Conservation (phyloP, 73 alveolate species). For the Symbiodinium pilosum region DNA sequence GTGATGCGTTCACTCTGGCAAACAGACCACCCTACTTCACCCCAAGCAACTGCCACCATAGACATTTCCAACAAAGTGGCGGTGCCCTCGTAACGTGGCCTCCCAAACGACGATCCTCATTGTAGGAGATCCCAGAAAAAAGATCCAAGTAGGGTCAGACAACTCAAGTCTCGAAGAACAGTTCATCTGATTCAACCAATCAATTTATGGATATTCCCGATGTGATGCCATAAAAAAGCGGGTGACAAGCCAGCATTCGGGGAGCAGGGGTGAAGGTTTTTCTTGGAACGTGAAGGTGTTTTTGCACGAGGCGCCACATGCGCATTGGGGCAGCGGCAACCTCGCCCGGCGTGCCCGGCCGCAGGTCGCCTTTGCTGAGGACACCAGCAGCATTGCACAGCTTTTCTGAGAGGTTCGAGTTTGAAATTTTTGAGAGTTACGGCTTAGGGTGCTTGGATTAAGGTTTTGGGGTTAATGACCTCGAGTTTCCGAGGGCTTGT, state of each 20-base stretch:
- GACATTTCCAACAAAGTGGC: no score
- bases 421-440: no score
- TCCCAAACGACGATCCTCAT: no score
- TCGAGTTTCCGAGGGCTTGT: no score
- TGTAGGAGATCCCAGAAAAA: background rate
- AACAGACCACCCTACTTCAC: no score
- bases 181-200: background rate
- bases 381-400: no score
- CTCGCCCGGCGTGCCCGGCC: conserved; percentile 50
- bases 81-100: no score
- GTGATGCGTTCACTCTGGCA: no score
- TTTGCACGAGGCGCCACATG: conserved; percentile 44
- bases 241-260: background rate
- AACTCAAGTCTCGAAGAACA: background rate
- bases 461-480: no score
- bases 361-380: conserved; percentile 88
- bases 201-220: background rate
- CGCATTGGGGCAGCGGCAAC: conserved; percentile 32
- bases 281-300: background rate
- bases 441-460: no score
- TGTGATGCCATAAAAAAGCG: background rate
- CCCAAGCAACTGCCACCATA: no score
- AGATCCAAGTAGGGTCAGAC: background rate
- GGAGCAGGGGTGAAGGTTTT: background rate
- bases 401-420: no score